Percentiles rank a stretch among this genome's conserved stretches.
phyloP scores from a whole-genome alignment of 768 basidiomycete species.

The Suillus brevipes region DNA sequence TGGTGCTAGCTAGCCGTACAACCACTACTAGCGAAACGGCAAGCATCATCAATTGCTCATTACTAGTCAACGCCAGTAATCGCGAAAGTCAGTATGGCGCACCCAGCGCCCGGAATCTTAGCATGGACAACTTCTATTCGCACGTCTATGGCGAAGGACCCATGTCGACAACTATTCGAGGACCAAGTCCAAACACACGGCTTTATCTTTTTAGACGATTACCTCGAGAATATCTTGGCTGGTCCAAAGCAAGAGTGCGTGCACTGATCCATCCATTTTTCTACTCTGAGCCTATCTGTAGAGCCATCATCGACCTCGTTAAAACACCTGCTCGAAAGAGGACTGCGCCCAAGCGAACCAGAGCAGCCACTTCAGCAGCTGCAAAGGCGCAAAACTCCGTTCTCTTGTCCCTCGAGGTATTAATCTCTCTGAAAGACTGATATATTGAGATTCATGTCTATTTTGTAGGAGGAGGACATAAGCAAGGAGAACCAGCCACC shows the following conservation, averaged over 20 bases:
- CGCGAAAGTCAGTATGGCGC: conserved; percentile 12
- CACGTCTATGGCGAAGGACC: conserved; percentile 68
- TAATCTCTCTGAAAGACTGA: not conserved
- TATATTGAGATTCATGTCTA: conserved; percentile 8
- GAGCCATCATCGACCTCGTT: conserved; percentile 75
- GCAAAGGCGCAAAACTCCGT: conserved; percentile 47
- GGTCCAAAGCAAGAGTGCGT: conserved; percentile 68
- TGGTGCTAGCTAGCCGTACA: conserved; percentile 8
- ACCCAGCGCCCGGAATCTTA: conserved; percentile 46
- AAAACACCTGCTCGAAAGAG: conserved; percentile 83
- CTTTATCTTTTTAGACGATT: conserved; percentile 78
- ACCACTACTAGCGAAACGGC: conserved; percentile 4
- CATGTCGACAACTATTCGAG: conserved; percentile 67
- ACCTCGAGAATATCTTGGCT: conserved; percentile 67
- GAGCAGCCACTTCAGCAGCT: conserved; percentile 38
- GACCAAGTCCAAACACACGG: conserved; percentile 75
- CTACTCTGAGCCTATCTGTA: conserved; percentile 26
- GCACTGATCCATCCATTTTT: not conserved
- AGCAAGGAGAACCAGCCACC: conserved; percentile 43
- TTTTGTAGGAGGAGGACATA: conserved; percentile 33
- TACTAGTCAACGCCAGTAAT: not conserved
- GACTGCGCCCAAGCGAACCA: conserved; percentile 50
- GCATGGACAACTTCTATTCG: conserved; percentile 71
- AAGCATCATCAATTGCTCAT: not conserved
- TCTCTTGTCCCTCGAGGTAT: conserved; percentile 49